Evolutionary conservation across 2,329 filamentous ascomycete species (phyloP).

Genomic region (Trichoderma simmonsii): DNA sequence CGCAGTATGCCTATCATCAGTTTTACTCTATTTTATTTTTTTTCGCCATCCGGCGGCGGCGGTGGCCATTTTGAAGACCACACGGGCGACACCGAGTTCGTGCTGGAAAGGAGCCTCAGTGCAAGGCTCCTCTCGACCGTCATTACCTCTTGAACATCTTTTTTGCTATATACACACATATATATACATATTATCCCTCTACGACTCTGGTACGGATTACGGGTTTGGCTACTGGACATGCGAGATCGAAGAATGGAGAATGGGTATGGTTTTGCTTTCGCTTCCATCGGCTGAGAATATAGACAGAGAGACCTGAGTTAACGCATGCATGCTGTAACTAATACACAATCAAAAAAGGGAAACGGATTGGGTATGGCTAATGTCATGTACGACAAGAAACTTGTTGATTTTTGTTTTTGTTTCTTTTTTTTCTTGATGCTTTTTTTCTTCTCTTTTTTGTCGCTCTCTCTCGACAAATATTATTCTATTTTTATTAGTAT

Average conservation of each 20-base stretch:
- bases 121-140: neutral
- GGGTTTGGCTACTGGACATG: conserved; percentile 19
- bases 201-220: conserved; percentile 13
- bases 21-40: neutral
- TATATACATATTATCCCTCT: conserved; percentile 16
- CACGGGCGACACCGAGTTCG: neutral
- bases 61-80: neutral
- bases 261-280: conserved; percentile 27
- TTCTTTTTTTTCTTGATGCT: neutral
- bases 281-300: conserved; percentile 34
- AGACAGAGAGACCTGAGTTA: conserved; percentile 33
- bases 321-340: conserved; percentile 36
- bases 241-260: conserved; percentile 20
- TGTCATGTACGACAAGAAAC: conserved; percentile 35
- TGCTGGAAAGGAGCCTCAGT: neutral
- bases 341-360: conserved; percentile 36
- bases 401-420: conserved; percentile 22
- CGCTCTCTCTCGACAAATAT: conserved; percentile 17
- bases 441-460: neutral
- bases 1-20: conserved; percentile 1
- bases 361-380: conserved; percentile 33
- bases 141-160: conserved; percentile 6
- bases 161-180: conserved; percentile 17
- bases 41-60: neutral
- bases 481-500: conserved; percentile 4